A percentile compares a stretch with the other conserved stretches of the same genome.
Evolutionary conservation across 257 asterid species (phyloP).

Genomic region (Petunia axillaris): DNA sequence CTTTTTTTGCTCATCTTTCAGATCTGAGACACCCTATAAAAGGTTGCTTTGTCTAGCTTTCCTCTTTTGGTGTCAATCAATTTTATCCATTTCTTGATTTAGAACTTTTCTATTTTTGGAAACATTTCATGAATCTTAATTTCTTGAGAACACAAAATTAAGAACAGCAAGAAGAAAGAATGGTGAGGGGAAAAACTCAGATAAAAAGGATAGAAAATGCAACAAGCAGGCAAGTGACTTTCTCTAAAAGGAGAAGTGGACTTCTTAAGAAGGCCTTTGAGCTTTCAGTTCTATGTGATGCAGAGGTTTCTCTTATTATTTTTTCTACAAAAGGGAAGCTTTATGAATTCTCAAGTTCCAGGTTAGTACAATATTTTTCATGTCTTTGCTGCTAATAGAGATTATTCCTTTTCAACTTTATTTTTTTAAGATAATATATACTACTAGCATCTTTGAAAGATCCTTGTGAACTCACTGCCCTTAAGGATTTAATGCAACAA

Average conservation of each 20-base stretch:
- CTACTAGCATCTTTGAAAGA: background rate
- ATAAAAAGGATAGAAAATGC: constrained; percentile 23
- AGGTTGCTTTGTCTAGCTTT: background rate
- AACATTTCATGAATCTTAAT: background rate
- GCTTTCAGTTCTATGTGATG: constrained; percentile 24
- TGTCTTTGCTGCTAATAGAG: background rate
- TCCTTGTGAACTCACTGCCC: background rate
- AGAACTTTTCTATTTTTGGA: constrained; percentile 9
- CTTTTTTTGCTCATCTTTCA: background rate
- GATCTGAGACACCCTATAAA: background rate
- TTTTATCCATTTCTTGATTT: background rate
- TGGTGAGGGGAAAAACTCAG: constrained; percentile 21
- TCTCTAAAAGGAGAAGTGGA: constrained; percentile 22
- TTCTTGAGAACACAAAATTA: background rate
- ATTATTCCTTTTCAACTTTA: background rate
- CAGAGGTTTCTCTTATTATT: constrained; percentile 10
- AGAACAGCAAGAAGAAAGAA: background rate
- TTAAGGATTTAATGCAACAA: constrained; percentile 8
- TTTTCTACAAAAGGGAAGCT: constrained; percentile 18
- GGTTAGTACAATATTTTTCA: background rate
- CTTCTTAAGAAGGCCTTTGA: constrained; percentile 24
- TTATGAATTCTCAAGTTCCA: constrained; percentile 24
- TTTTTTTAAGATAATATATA: background rate
- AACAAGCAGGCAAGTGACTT: constrained; percentile 13
- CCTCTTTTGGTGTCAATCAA: background rate